phyloP scores from a whole-genome alignment of 2,329 filamentous ascomycete species.

The Colletotrichum nymphaeae region DNA sequence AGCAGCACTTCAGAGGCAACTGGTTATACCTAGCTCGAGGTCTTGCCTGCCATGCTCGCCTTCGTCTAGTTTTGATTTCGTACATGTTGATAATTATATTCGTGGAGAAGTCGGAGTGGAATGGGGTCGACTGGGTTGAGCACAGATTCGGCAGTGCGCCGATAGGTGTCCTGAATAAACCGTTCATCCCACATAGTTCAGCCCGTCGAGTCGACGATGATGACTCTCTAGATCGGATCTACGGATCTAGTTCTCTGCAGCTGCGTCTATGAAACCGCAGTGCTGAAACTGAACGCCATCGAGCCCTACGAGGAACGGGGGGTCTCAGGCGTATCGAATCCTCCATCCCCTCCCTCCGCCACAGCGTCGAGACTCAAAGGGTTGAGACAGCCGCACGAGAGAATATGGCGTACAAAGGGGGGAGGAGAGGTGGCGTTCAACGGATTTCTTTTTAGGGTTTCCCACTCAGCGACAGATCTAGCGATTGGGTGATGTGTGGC shows the following conservation, averaged over 20 bases:
- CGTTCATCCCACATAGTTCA: neutral
- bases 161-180: neutral
- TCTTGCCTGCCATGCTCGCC: too few species aligned
- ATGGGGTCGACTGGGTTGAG: too few species aligned
- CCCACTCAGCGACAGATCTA: neutral
- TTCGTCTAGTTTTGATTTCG: neutral
- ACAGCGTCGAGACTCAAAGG: neutral
- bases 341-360: neutral
- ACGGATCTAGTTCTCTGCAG: neutral
- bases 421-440: neutral
- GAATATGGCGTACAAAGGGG: neutral
- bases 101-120: too few species aligned
- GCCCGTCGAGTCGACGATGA: neutral
- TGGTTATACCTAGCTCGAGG: too few species aligned
- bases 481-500: neutral
- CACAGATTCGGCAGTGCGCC: too few species aligned
- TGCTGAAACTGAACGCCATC: neutral
- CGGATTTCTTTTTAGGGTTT: neutral
- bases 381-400: neutral
- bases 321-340: neutral
- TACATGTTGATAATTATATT: too few species aligned
- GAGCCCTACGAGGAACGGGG: neutral
- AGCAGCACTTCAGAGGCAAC: neutral
- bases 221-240: neutral
- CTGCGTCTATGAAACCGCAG: neutral